phyloP scores from a whole-genome alignment of 208 protist species.

The Angomonas desouzai region DNA sequence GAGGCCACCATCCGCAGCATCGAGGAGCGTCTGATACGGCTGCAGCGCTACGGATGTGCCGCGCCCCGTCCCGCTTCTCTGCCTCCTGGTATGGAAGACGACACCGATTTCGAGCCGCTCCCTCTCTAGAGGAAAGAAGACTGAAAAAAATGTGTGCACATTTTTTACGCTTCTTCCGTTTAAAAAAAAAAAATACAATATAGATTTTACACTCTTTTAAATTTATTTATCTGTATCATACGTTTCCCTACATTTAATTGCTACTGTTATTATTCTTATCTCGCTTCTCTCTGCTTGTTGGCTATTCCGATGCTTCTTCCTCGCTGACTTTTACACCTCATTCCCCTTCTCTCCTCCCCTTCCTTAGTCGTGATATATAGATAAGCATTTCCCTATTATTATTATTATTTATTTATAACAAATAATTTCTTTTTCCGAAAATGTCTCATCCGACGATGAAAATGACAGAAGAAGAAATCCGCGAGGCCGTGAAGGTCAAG shows the following conservation, averaged over 20 bases:
- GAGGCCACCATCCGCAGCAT: neutral
- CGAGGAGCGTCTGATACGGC: neutral
- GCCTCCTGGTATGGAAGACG: constrained; percentile 1
- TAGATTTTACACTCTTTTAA: constrained; percentile 3
- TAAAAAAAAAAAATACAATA: constrained; percentile 3
- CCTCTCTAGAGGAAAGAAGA: neutral
- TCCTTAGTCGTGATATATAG: neutral
- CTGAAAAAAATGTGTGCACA: neutral
- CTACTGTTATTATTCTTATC: too few species aligned
- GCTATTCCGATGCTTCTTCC: too few species aligned
- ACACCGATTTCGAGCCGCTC: too few species aligned
- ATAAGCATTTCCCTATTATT: neutral
- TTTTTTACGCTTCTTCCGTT: too few species aligned
- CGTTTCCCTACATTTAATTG: too few species aligned
- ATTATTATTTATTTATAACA: neutral
- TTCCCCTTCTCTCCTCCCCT: neutral
- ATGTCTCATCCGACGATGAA: neutral
- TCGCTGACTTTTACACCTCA: too few species aligned
- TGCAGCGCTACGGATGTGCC: neutral
- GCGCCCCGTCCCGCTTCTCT: neutral
- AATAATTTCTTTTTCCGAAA: neutral
- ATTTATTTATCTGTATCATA: too few species aligned
- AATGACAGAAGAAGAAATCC: constrained; percentile 32
- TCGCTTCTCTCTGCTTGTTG: too few species aligned
- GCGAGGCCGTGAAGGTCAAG: constrained; percentile 19